Base-by-base conservation (phyloP, 1,284 basidiomycete genomes). In the Afroboletus lepidellus region DNA sequence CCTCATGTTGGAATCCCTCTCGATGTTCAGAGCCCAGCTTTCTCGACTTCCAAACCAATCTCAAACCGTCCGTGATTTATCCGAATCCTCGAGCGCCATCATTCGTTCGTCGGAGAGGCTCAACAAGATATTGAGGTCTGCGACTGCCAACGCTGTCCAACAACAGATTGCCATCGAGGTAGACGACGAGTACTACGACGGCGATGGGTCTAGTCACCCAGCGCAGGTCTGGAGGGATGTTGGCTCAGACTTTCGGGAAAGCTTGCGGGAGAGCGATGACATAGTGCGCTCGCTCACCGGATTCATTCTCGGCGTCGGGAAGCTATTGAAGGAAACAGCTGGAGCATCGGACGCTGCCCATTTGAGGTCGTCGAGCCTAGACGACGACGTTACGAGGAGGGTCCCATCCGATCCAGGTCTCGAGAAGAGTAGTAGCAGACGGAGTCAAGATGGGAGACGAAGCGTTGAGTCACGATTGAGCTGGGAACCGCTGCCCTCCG, bases 111-210 rank as follows among this genome's bases (percentile, higher is more conserved):
- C 86, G 11, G 84, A 87, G 56, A 76, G 75, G 54, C 69, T 92
- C 50, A 87, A 87, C 60, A 74, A 61, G 38, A 72, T 86, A 59
- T 66, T 90, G 57, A 75, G 82, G 41, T 62, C 69, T 2, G 79
- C 78, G 4, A 83, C 79, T 13, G 72, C 76, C 50, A 71, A 75
- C 37, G 83, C 87, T 2, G 65, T 90, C 42, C 84, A 88, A 55
- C 75, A 79, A 46, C 85, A 89, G 66, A 85, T 92, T 44, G 80
- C 86, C 39, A 80, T 84, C 0, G 87, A 90, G 62, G 80, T 91
- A 2, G 77, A 77, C 16, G 80, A 76, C 25, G 73, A 72, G 18
- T 66, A 64, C 37, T 67, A 64, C 21, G 68, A 57, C 11, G 55
- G 43, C 15, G 62, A 63, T 18, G 66, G 57, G 29, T 55, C 50